Conservation (phyloP, 2,329 filamentous ascomycete species). For the Passalora sequoiae region DNA sequence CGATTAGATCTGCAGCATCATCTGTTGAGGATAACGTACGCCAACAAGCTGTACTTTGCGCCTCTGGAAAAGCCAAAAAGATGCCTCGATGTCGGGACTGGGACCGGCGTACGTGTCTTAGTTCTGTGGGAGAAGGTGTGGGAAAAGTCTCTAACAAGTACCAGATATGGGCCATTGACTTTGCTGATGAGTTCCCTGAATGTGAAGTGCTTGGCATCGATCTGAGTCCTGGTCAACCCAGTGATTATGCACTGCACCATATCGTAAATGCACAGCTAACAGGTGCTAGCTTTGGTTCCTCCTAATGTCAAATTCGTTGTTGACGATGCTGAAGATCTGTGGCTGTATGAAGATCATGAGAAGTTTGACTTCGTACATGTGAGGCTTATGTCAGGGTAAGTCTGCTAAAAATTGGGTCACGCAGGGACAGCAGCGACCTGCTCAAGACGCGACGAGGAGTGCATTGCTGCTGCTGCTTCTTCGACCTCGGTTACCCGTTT, state of each 20-base stretch:
- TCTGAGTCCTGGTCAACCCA: constrained; percentile 48
- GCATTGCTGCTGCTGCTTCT: too few relatives aligned
- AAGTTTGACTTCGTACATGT: constrained; percentile 55
- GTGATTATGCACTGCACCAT: too few relatives aligned
- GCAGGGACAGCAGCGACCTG: too few relatives aligned
- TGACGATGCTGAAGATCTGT: constrained; percentile 58
- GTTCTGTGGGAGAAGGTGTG: too few relatives aligned
- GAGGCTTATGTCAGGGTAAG: constrained; percentile 47
- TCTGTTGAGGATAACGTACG: constrained; percentile 45
- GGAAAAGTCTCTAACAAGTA: too few relatives aligned
- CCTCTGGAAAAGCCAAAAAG: constrained; percentile 41
- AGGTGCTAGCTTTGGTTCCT: constrained; percentile 51
- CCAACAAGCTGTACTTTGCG: constrained; percentile 43
- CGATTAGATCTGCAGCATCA: constrained; percentile 40
- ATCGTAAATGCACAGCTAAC: too few relatives aligned
- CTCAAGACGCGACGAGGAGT: too few relatives aligned
- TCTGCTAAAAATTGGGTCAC: too few relatives aligned
- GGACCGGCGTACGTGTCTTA: constrained; percentile 43
- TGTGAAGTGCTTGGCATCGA: constrained; percentile 44
- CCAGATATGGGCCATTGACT: constrained; percentile 56
- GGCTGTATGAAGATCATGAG: constrained; percentile 48
- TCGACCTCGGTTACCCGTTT: too few relatives aligned
- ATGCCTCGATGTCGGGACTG: constrained; percentile 50
- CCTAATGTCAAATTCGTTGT: constrained; percentile 59
- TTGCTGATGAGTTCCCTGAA: constrained; percentile 41